Conservation (phyloP, 306 rosid genomes). For the Medicago arabica region DNA sequence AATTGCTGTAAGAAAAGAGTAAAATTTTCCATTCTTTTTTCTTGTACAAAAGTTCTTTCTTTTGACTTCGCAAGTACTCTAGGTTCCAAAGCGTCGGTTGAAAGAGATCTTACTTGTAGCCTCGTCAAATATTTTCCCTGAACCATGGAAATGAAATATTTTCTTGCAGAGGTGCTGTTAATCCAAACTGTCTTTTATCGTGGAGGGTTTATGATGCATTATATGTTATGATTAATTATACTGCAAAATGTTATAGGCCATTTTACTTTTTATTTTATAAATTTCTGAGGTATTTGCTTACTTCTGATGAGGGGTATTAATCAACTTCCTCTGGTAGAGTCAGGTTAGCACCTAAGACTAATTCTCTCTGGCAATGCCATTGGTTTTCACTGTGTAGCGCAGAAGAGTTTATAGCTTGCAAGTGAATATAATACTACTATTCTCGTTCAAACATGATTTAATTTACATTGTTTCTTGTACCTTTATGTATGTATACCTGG, state of each 20-base stretch:
- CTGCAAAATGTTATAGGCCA: not conserved
- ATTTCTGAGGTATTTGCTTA: not conserved
- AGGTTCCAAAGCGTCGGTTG: conserved; percentile 26
- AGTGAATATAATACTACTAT: not conserved
- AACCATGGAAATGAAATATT: conserved; percentile 33
- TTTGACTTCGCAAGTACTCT: not conserved
- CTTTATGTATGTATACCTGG: not conserved
- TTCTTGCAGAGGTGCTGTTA: conserved; percentile 2
- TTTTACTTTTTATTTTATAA: not conserved
- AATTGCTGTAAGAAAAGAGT: conserved; percentile 13
- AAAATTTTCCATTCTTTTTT: conserved; percentile 3
- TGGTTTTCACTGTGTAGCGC: not conserved
- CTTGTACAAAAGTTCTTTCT: not conserved
- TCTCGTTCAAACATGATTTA: not conserved
- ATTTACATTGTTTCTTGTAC: not conserved
- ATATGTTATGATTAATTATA: not conserved
- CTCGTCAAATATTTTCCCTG: conserved; percentile 23
- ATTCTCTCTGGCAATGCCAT: not conserved
- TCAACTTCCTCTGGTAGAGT: not conserved
- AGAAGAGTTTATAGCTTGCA: not conserved
- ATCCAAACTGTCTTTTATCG: conserved; percentile 8
- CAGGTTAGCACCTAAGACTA: not conserved
- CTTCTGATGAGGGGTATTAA: not conserved
- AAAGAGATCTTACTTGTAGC: conserved; percentile 19
- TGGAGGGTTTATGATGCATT: conserved; percentile 9